A percentile compares a stretch with the other conserved stretches of the same genome.
These are phyloP conservation scores for Narthecium ossifragum DNA, from an alignment of 106 monocot species.

Conservation along the genomic window DNA sequence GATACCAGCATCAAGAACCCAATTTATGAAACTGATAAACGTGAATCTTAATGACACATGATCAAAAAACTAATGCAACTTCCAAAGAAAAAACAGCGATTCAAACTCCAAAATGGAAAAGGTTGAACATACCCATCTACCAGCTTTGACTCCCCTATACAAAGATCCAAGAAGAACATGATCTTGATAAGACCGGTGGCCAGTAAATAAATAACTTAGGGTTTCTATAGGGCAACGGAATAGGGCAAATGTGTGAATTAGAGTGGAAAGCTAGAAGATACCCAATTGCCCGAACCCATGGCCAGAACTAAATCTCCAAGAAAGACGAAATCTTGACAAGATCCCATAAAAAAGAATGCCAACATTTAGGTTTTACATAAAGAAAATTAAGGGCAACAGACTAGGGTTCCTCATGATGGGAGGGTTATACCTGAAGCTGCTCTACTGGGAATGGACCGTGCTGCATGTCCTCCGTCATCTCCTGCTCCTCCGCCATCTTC, in stretches of 20 bases:
- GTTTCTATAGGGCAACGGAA: background rate
- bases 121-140: too few relatives aligned
- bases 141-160: too few relatives aligned
- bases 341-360: background rate
- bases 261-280: too few relatives aligned
- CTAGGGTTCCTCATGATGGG: background rate
- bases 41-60: background rate
- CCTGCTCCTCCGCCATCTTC: conserved; percentile 33
- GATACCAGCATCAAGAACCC: background rate
- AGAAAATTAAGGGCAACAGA: background rate
- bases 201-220: background rate
- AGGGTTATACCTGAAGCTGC: conserved; percentile 47
- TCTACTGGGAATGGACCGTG: conserved; percentile 60
- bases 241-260: background rate
- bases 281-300: background rate
- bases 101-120: too few relatives aligned
- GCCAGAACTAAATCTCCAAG: background rate
- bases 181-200: conserved; percentile 1
- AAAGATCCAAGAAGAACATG: background rate
- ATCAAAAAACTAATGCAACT: background rate
- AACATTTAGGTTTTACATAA: background rate
- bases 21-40: background rate
- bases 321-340: conserved; percentile 12
- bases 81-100: background rate
- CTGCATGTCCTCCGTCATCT: conserved; percentile 26